Evolutionary conservation across 2,329 filamentous ascomycete genomes (phyloP).

Genomic region (Colletotrichum sublineola): DNA sequence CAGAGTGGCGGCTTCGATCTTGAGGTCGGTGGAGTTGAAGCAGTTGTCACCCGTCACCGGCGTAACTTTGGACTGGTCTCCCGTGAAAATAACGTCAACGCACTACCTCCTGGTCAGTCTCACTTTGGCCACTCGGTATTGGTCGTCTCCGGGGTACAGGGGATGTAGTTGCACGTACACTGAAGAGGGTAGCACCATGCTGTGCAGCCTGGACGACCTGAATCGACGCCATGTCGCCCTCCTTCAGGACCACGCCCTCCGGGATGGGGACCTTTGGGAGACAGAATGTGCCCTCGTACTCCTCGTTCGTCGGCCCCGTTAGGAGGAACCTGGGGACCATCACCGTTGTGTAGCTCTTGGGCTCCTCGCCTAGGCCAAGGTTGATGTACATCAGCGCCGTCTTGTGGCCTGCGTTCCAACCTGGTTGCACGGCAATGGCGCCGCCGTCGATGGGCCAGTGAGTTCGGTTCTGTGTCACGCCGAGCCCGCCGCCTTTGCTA

Average conservation of each 20-base stretch:
- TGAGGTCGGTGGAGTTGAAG: slow-evolving; percentile 73
- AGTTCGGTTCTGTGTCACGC: slow-evolving; percentile 75
- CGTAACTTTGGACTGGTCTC: slow-evolving; percentile 63
- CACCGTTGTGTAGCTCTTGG: slow-evolving; percentile 75
- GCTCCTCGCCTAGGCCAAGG: slow-evolving; percentile 73
- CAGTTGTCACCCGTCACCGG: slow-evolving; percentile 74
- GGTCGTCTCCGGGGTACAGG: background rate
- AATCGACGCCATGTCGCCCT: slow-evolving; percentile 79
- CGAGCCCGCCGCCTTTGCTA: slow-evolving; percentile 74
- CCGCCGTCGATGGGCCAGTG: slow-evolving; percentile 78
- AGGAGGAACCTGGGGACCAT: slow-evolving; percentile 76
- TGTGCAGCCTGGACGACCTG: slow-evolving; percentile 77
- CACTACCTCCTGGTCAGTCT: slow-evolving; percentile 61
- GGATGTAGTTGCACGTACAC: slow-evolving; percentile 59
- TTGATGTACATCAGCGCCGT: slow-evolving; percentile 80
- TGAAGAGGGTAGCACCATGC: slow-evolving; percentile 77
- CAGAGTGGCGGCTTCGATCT: slow-evolving; percentile 14
- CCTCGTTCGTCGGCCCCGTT: slow-evolving; percentile 70
- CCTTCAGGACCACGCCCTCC: slow-evolving; percentile 66
- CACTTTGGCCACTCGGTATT: too few species aligned
- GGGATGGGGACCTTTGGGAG: slow-evolving; percentile 79
- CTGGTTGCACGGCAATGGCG: slow-evolving; percentile 76
- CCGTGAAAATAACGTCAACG: slow-evolving; percentile 79
- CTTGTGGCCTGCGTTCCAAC: slow-evolving; percentile 78
- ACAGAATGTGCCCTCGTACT: slow-evolving; percentile 77